Evolutionary conservation across 2,329 filamentous ascomycete species (phyloP).

Genomic region (Aspergillus latus): DNA sequence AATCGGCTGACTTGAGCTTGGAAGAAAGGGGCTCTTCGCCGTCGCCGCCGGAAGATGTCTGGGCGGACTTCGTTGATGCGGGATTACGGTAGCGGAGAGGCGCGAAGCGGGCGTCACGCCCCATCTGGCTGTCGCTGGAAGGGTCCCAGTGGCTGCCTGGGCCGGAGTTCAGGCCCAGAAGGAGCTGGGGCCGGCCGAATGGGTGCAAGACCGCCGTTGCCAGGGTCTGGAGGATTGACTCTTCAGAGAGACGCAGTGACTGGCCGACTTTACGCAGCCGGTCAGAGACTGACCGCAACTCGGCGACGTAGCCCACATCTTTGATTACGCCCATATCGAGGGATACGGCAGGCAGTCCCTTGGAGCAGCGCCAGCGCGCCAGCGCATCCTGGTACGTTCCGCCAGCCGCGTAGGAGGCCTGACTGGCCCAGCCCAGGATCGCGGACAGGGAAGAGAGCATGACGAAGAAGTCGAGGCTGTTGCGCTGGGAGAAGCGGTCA

Average conservation of each 20-base stretch:
- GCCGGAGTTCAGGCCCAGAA: background rate
- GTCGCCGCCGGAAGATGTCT: no score
- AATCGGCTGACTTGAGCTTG: background rate
- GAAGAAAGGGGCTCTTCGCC: background rate
- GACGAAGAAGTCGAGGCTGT: constrained; percentile 45
- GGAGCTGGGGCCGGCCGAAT: background rate
- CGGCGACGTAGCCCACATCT: constrained; percentile 35
- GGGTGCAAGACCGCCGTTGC: background rate
- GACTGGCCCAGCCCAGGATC: constrained; percentile 47
- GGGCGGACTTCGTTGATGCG: background rate
- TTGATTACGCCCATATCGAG: constrained; percentile 34
- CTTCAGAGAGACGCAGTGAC: background rate
- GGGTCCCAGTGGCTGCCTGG: background rate
- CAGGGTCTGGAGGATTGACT: background rate
- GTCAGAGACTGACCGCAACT: constrained; percentile 3
- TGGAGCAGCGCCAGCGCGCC: constrained; percentile 23
- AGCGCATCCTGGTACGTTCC: constrained; percentile 42
- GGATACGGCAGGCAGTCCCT: constrained; percentile 20
- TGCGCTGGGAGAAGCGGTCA: constrained; percentile 18
- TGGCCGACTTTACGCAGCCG: background rate
- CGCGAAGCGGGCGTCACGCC: background rate
- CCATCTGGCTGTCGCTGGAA: background rate
- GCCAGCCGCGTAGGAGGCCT: constrained; percentile 47
- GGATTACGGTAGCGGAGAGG: background rate
- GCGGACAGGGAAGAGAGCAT: constrained; percentile 44